Evolutionary conservation across 345 rosid genomes (phyloP).

Genomic region (Firmiana major): DNA sequence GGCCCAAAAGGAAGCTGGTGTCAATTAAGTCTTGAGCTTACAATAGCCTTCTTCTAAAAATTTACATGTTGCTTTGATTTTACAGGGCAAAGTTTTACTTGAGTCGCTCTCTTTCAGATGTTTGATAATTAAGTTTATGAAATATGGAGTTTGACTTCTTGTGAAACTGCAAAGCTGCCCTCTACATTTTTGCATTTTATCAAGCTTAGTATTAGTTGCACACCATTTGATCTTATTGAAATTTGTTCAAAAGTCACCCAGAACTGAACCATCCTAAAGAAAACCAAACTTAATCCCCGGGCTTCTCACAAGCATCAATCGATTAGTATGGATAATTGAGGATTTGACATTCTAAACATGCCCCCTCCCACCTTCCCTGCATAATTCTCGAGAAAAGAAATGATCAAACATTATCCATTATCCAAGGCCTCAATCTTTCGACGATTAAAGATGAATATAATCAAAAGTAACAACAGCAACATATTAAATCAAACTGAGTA

Average conservation of each 20-base stretch:
- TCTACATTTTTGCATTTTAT: not conserved
- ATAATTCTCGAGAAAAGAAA: not conserved
- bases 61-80: not conserved
- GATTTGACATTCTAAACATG: not conserved
- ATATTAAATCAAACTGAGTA: not conserved
- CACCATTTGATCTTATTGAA: not conserved
- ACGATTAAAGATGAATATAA: not conserved
- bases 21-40: not conserved
- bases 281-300: not conserved
- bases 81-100: not conserved
- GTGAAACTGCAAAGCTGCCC: not conserved
- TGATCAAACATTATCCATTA: not conserved
- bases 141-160: not conserved
- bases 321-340: not conserved
- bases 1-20: not conserved
- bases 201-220: not conserved
- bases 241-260: not conserved
- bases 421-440: not conserved
- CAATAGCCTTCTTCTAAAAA: not conserved
- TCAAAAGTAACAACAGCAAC: not conserved
- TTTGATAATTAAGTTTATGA: not conserved
- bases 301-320: not conserved
- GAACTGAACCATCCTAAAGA: not conserved
- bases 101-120: not conserved
- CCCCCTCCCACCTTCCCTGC: not conserved